These are phyloP conservation scores for Trichosphaerium sp. DNA, from an alignment of 78 protist species.

Conservation along the genomic window DNA sequence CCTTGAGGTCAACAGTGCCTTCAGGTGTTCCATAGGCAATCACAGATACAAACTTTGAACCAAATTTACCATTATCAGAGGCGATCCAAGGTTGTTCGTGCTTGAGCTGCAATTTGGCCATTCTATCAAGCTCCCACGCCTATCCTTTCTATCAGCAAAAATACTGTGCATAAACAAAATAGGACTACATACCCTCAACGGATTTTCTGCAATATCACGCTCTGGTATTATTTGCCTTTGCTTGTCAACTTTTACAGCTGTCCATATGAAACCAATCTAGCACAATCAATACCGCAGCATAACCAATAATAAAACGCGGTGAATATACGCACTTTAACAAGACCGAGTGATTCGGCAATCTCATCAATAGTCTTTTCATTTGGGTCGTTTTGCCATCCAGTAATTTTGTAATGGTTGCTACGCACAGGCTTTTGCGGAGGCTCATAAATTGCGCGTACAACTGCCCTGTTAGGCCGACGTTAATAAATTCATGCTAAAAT, in stretches of 20 bases:
- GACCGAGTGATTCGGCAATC: background rate
- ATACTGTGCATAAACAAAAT: slow-evolving; percentile 10
- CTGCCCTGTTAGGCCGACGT: too few species aligned
- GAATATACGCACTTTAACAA: background rate
- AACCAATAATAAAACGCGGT: background rate
- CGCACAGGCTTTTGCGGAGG: slow-evolving; percentile 9
- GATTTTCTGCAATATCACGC: background rate
- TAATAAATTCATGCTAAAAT: too few species aligned
- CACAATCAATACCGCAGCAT: background rate
- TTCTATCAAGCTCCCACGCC: background rate
- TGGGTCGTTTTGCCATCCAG: background rate
- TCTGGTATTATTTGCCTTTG: slow-evolving; percentile 1
- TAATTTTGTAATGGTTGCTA: background rate
- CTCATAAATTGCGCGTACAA: too few species aligned
- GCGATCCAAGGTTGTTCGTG: slow-evolving; percentile 6
- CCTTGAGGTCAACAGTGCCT: background rate
- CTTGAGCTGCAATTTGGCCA: background rate
- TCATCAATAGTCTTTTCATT: background rate
- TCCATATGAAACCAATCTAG: slow-evolving; percentile 26
- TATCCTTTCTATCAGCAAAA: too few species aligned
- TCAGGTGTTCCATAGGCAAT: slow-evolving; percentile 4
- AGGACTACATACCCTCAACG: background rate
- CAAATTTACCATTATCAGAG: slow-evolving; percentile 7
- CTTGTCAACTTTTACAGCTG: slow-evolving; percentile 27
- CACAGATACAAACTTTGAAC: slow-evolving; percentile 38